Evolutionary conservation across 23 red algal genomes (phyloP).

Genomic region (Gracilaria domingensis): DNA sequence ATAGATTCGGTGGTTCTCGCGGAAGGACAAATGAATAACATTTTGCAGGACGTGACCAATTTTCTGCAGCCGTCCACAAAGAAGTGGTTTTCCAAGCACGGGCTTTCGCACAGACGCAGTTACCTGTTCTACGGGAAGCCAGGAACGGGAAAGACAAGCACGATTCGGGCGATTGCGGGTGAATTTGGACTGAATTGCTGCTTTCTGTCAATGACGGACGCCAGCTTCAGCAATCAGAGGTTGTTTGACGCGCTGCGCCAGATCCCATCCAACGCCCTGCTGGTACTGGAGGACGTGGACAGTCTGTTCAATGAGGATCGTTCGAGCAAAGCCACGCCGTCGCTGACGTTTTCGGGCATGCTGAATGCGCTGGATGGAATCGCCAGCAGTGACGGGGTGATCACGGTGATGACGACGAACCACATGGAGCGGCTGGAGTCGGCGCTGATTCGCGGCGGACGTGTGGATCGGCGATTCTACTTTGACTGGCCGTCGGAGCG

Average conservation of each 20-base stretch:
- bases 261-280: constrained; percentile 51
- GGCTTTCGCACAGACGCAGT: constrained; percentile 53
- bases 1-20: constrained; percentile 37
- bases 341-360: constrained; percentile 61
- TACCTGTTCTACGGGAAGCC: constrained; percentile 80
- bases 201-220: constrained; percentile 66
- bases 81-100: constrained; percentile 57
- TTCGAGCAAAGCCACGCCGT: neutral
- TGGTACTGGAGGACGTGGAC: constrained; percentile 83
- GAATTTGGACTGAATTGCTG: constrained; percentile 49
- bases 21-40: constrained; percentile 17
- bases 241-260: constrained; percentile 44
- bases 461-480: constrained; percentile 65
- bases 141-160: constrained; percentile 69
- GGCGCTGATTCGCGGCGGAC: constrained; percentile 75
- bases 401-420: constrained; percentile 80
- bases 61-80: constrained; percentile 41
- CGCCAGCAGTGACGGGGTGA: constrained; percentile 31
- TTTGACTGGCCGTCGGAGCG: constrained; percentile 31
- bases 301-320: constrained; percentile 49
- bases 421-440: constrained; percentile 52
- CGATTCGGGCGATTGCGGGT: constrained; percentile 56
- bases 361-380: constrained; percentile 77
- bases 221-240: constrained; percentile 52
- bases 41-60: constrained; percentile 53